Conservation (phyloP, 768 basidiomycete genomes). For the Dioszegia hungarica region DNA sequence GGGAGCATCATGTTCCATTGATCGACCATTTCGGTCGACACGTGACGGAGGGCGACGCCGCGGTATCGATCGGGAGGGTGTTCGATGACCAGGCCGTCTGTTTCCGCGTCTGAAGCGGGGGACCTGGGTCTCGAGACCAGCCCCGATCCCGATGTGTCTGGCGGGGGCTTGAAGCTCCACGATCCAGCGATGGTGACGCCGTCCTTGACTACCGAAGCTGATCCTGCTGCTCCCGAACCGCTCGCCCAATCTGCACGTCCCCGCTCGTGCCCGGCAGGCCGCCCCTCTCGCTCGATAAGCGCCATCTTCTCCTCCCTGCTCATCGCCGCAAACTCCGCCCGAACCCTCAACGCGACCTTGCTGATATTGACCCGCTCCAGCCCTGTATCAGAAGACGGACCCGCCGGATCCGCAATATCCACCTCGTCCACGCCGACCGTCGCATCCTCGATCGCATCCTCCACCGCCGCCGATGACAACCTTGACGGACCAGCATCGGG, state of each 20-base stretch:
- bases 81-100: background rate
- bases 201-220: background rate
- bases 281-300: background rate
- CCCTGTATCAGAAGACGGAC: no score
- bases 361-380: no score
- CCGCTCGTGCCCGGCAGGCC: background rate
- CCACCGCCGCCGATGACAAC: background rate
- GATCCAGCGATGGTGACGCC: background rate
- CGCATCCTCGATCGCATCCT: background rate
- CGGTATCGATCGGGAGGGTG: slow-evolving; percentile 14
- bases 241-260: no score
- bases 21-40: slow-evolving; percentile 15
- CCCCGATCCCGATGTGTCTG: background rate
- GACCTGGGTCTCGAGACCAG: background rate
- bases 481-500: background rate
- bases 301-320: background rate
- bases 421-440: background rate
- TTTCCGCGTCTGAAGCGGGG: background rate
- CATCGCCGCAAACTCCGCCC: background rate
- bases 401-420: background rate
- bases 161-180: background rate
- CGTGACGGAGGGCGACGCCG: slow-evolving; percentile 4
- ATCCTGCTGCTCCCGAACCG: no score
- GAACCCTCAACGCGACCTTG: background rate
- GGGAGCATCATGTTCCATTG: slow-evolving; percentile 19